Percentiles rank a stretch among this genome's conserved stretches.
Evolutionary conservation across 352 stramenopile genomes (phyloP).

Genomic region (Phytophthora palmivora): DNA sequence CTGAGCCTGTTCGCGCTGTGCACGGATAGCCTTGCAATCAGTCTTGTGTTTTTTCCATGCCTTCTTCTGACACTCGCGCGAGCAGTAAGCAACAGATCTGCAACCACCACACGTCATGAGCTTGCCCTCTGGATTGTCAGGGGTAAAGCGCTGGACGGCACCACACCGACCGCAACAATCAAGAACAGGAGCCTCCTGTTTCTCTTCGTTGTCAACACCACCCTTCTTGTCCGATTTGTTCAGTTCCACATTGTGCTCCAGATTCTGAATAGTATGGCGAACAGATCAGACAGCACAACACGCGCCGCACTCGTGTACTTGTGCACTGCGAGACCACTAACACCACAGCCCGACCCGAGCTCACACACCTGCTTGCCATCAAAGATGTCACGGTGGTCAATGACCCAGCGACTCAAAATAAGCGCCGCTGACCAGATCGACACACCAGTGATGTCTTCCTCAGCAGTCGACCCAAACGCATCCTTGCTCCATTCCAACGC

Average conservation of each 20-base stretch:
- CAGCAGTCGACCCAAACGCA: conserved; percentile 78
- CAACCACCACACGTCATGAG: conserved; percentile 87
- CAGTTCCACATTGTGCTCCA: conserved; percentile 81
- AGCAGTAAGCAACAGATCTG: conserved; percentile 82
- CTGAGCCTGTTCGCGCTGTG: conserved; percentile 38
- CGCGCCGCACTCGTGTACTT: conserved; percentile 79
- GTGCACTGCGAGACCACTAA: conserved; percentile 79
- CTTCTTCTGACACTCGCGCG: conserved; percentile 85
- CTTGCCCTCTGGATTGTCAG: conserved; percentile 88
- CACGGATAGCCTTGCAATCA: conserved; percentile 77
- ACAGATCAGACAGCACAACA: conserved; percentile 88
- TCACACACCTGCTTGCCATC: conserved; percentile 82
- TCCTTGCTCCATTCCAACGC: conserved; percentile 86
- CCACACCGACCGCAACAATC: conserved; percentile 75
- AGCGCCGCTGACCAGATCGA: conserved; percentile 91
- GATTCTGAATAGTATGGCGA: conserved; percentile 85
- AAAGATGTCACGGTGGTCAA: conserved; percentile 71
- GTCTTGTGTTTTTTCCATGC: conserved; percentile 89
- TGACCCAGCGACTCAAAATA: conserved; percentile 85
- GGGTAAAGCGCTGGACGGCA: conserved; percentile 73
- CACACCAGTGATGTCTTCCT: conserved; percentile 89
- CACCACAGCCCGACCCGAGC: conserved; percentile 83
- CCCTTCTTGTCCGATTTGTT: conserved; percentile 56
- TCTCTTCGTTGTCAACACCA: conserved; percentile 30
- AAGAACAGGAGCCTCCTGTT: conserved; percentile 34